Evolutionary conservation across 768 basidiomycete genomes (phyloP), one percentile per base, ranked within the genome.

Genomic region (Tubosaeta brunneosetosa): DNA sequence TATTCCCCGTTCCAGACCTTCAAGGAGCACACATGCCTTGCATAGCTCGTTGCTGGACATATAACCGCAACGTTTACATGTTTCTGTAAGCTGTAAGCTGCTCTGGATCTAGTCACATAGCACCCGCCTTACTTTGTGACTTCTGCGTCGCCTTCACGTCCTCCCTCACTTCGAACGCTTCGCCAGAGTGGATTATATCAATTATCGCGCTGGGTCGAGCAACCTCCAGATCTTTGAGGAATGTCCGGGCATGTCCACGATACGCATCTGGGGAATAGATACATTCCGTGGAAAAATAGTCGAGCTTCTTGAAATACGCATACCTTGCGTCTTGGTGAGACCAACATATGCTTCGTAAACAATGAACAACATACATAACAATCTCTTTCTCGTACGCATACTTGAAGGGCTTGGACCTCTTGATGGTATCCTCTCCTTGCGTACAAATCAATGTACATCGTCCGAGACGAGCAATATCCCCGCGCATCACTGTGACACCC

Each of bases 331-430:
- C 33, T 22, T 29, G 32, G 32, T 45, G n/a, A 60, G 55, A 58
- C 44, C 37, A 53, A 27, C 25, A n/a, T n/a, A 49, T 26, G 47
- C 41, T 38, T 51, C 44, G 13, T 27, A 31, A 34, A 16, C 19
- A 32, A 53, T 36, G 25, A 41, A 44, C 17, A 38, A 70, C 81
- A 57, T 59, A 92, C 97, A 99, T 98, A 56, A 99, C 97, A 31
- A 99, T 98, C 73, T 99, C 97, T 72, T 99, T 99, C 74, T 99
- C 97, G 62, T 98, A 98, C 0, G 93, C 88, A 65, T 98, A 99
- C 67, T 97, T 98, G 79, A 99, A 98, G n/a, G 97, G 97, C 72
- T 99, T 99, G 45, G 91, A 94, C 51, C 97, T 82, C 68, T 85
- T 91, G 67, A 98, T 97, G 1, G 93, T 94, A 63, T 97, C 93